Evolutionary conservation across 2,329 filamentous ascomycete genomes (phyloP), one percentile per base, ranked within the genome.

Genomic region (Fonsecaea multimorphosa): DNA sequence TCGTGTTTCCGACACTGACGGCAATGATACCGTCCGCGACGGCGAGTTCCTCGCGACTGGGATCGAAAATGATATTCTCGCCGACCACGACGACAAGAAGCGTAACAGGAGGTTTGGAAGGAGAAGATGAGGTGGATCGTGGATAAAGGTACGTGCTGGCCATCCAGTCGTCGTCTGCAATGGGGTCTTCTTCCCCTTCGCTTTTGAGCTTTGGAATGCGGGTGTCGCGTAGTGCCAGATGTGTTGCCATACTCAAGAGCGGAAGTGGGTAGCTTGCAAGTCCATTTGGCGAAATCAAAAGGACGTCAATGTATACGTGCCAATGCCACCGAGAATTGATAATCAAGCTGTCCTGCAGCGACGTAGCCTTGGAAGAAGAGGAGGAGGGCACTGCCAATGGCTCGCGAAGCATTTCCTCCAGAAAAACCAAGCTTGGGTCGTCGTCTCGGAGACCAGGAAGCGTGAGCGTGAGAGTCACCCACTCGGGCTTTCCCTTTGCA

Each of bases 131-230:
- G 29, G 70, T 60, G 38, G n/a, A n/a, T n/a, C 84, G 84, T 1
- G 88, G 85, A 80, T 96, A 99, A 32, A 99, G 82, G 64, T 88
- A 89, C 19, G 87, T 84, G 0, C 93, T 89, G 16, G 90, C 91
- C 70, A 91, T 92, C 95, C 95, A 99, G 81, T 99, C 95, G 79
- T 99, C 95, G 80, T 97, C 91, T 79, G 99, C 99, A 76, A 97
- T 89, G 12, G 95, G 95, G 73, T 99, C 95, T 80, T 99, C 95
- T 79, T 98, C 94, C 64, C 87, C 87, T 77, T 96, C 91, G 1
- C 93, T 97, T 76, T 92, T 92, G 58, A 97, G 84, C 29, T 88
- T 86, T 7, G 95, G 95, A 2, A 98, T 84, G 69, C 91, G 89
- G 6, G 95, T 94, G 32, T 91, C 89, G 68, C 97, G 88, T 54